Evolutionary conservation across 805 yeast genomes (phyloP), one percentile per base, ranked within the genome.

Genomic region (Saturnispora gosingensis): DNA sequence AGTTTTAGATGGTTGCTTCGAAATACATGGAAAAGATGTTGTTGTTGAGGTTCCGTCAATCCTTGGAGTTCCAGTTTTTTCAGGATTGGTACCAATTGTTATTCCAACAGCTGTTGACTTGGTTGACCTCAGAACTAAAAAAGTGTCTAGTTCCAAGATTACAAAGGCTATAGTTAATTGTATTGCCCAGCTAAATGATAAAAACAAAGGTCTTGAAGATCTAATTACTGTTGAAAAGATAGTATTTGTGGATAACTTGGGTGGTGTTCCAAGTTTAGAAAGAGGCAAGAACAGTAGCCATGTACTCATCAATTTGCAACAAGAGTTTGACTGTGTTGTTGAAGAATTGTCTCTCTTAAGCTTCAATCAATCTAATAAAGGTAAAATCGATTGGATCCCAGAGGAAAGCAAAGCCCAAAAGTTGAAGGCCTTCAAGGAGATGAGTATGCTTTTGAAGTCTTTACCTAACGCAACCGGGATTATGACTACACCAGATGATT

Each of bases 241-340:
- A 28, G 78, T 91, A 7, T 81, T 83, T 55, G 71, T 93, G 30
- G 97, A 89, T 59, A 78, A 82, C 1, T 64, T 76, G 18, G 99
- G 99, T 1, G 99, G 99, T 0, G 83, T 88, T 6, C 98, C 98
- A 0, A 85, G 95, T 0, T 71, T 81, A 24, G 96, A 88, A 62
- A 74, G 98, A 53, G 77, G 81, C 53, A 80, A 82, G 52, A 43
- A 30, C 28, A 81, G 89, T 3, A 78, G 95, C 16, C 99, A 93
- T 66, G 95, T 93, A 1, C 84, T 85, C 54, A 82, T 91, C 53
- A 91, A 93, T 61, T 67, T 91, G 38, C 76, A 80, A 10, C 97
- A 91, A 67, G 99, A 91, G 61, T 84, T 75, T 58, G 73, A 79
- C 1, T 83, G 77, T 45, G 81, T 88, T 18, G 62, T 71, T 2